phyloP scores from a whole-genome alignment of 495 filamentous ascomycete species.

The Platismatia glauca region DNA sequence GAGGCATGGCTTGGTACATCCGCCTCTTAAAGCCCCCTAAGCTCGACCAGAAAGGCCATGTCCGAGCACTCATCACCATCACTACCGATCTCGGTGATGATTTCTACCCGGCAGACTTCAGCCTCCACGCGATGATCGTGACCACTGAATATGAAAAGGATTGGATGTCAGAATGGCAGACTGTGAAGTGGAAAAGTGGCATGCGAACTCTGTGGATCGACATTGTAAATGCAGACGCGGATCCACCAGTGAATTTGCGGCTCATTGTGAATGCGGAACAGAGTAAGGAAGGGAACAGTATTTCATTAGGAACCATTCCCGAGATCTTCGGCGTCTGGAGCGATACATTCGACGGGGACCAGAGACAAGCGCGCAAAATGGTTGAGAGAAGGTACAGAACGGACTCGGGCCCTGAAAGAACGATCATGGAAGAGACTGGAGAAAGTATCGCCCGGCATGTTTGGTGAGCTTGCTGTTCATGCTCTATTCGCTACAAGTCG shows the following conservation, averaged over 20 bases:
- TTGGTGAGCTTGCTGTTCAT: conserved; percentile 49
- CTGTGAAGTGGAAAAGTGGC: conserved; percentile 44
- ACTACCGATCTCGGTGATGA: conserved; percentile 86
- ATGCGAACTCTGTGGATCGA: conserved; percentile 43
- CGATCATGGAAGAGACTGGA: conserved; percentile 81
- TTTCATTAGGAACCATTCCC: conserved; percentile 25
- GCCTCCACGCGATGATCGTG: conserved; percentile 34
- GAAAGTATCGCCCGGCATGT: conserved; percentile 93
- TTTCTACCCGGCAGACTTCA: conserved; percentile 59
- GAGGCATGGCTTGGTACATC: conserved; percentile 59
- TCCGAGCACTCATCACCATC: conserved; percentile 61
- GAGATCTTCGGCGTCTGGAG: conserved; percentile 51
- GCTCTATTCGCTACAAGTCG: background rate
- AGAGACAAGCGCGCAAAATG: conserved; percentile 35
- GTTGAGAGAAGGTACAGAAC: conserved; percentile 46
- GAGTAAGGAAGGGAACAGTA: conserved; percentile 2
- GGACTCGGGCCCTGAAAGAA: conserved; percentile 24
- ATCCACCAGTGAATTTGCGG: conserved; percentile 22
- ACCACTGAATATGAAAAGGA: conserved; percentile 28
- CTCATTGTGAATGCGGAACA: conserved; percentile 25
- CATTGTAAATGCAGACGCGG: conserved; percentile 21
- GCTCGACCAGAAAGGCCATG: conserved; percentile 31
- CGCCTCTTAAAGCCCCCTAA: conserved; percentile 61
- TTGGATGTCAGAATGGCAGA: conserved; percentile 37
- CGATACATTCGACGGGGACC: conserved; percentile 35